Evolutionary conservation across 139 green algal genomes (phyloP).

Genomic region (Desmodesmus armatus): DNA sequence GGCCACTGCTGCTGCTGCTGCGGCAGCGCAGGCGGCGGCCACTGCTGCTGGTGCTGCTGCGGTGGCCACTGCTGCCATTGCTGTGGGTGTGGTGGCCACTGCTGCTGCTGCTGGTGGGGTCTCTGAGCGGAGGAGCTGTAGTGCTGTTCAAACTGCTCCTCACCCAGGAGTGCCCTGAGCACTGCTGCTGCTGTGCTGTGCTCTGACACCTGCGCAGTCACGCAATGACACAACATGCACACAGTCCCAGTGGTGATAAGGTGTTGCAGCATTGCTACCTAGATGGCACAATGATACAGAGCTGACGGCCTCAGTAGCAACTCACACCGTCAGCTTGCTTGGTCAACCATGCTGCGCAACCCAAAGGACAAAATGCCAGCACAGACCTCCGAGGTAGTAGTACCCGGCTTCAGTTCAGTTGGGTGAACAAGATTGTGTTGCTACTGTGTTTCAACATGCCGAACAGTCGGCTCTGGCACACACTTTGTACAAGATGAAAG

Average conservation of each 20-base stretch:
- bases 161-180: neutral
- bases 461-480: no score
- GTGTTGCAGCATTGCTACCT: no score
- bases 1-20: conserved; percentile 4
- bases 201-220: neutral
- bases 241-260: no score
- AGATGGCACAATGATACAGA: neutral
- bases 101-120: conserved; percentile 18
- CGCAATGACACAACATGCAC: neutral
- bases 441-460: no score
- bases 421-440: no score
- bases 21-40: neutral
- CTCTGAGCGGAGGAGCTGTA: neutral
- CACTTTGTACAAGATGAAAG: no score
- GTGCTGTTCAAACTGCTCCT: neutral
- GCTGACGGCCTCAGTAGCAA: neutral
- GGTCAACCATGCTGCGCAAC: no score
- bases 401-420: no score
- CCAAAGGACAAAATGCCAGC: no score
- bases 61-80: neutral
- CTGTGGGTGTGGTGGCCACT: neutral
- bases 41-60: neutral
- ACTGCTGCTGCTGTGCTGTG: neutral
- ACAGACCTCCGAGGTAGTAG: no score
- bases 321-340: neutral